Evolutionary conservation across 106 monocot genomes (phyloP).

Genomic region (Amphibolis antarctica): DNA sequence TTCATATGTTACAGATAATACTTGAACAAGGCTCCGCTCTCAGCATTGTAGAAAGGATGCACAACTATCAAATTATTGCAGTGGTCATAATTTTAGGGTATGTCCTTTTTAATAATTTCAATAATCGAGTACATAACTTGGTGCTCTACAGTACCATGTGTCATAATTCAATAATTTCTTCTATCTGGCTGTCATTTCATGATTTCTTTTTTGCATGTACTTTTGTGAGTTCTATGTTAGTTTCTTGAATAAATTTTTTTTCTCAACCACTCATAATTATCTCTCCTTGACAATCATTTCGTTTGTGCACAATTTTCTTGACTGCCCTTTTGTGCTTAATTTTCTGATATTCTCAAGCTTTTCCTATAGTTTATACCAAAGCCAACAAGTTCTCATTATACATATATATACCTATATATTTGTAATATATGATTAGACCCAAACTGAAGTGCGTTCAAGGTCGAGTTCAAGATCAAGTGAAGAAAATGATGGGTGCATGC

Average conservation of each 20-base stretch:
- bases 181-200: background rate
- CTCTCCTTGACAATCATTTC: no score
- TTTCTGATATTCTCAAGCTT: background rate
- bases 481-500: conserved; percentile 51
- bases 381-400: background rate
- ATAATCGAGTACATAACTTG: background rate
- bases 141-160: background rate
- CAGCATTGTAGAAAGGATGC: conserved; percentile 60
- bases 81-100: conserved; percentile 84
- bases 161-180: background rate
- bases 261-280: no score
- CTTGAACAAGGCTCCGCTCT: conserved; percentile 41
- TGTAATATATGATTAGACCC: conserved; percentile 45
- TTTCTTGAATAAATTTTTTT: no score
- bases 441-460: conserved; percentile 49
- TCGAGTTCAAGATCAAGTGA: conserved; percentile 51
- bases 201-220: no score
- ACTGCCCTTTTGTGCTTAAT: no score
- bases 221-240: no score
- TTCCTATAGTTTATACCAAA: background rate
- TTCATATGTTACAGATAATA: conserved; percentile 41
- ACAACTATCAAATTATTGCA: conserved; percentile 65
- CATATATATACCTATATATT: no score
- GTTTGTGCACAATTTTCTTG: no score
- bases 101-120: background rate